Base-by-base conservation (phyloP, 1,284 basidiomycete genomes). In the Porphyrellus sp. region DNA sequence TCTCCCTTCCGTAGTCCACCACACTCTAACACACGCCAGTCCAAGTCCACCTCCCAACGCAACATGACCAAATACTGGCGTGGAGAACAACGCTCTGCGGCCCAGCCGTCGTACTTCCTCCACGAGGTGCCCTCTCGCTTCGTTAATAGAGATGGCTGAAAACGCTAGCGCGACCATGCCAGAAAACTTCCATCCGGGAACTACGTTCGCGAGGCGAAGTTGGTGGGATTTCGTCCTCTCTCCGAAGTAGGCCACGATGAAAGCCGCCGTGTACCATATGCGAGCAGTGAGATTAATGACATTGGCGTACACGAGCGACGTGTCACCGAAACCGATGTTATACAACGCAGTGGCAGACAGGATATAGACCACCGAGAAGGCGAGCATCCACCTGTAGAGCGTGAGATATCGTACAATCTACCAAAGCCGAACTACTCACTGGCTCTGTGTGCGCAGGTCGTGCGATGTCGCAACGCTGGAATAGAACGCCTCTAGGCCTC, bases 401-500 rank as follows among this genome's bases (percentile, higher is more conserved):
- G 33, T 56, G 16, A 51, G 28, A 46, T n/a, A 48, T 8, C 49
- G 18, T 25, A 35, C 21, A 8, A 24, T 16, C 21, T 2, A 51
- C 31, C 16, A 33, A 63, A 25, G 53, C 18, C n/a, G 31, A 41
- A 46, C 16, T 45, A 72, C 77, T 57, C 60, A 83, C 72, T 77
- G 73, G 57, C 83, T 87, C 65, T 92, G 90, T 7, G 66, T 65
- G 45, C 76, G 80, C 6, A 94, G 70, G 65, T 91, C 86, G 2
- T 68, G 60, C 0, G 83, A 75, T 2, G 77, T 76, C 4, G 91
- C 89, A 2, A 85, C 84, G 47, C 91, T 89, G 3, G 89, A 83
- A 59, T 94, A 78, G 71, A 95, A 95, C 0, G 93, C 89, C 68
- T 98, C 94, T 21, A 95, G 74, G 1, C 90, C 81, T 4, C 94